phyloP scores from a whole-genome alignment of 345 rosid genomes.

The Nasturtium officinale region DNA sequence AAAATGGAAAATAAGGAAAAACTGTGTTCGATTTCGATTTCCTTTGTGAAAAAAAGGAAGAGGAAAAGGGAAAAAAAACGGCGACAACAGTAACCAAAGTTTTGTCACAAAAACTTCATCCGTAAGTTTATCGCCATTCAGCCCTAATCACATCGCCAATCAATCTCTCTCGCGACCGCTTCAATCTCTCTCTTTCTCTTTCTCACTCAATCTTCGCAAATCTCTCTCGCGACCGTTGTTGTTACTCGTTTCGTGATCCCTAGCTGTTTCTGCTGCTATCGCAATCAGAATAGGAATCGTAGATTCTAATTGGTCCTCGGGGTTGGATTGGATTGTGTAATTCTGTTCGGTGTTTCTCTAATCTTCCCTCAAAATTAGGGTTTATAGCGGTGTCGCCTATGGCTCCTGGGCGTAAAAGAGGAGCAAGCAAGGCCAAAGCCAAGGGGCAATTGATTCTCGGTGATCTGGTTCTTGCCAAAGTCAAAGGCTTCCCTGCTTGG shows the following conservation, averaged over 20 bases:
- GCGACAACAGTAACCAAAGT: conserved; percentile 36
- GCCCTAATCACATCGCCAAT: conserved; percentile 37
- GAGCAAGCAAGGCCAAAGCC: conserved; percentile 69
- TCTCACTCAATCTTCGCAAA: too few relatives aligned
- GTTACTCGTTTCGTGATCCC: neutral
- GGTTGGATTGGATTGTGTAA: conserved; percentile 16
- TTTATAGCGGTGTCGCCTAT: conserved; percentile 47
- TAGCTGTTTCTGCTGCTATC: conserved; percentile 9
- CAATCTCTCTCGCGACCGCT: conserved; percentile 26
- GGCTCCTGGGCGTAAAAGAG: conserved; percentile 92
- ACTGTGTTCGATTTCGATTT: conserved; percentile 24
- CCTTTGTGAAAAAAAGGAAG: neutral
- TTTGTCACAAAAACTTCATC: neutral
- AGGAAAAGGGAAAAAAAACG: conserved; percentile 24
- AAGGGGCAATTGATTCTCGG: conserved; percentile 80
- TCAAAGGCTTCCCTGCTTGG: conserved; percentile 99
- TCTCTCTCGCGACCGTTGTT: conserved; percentile 11
- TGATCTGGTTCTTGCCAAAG: conserved; percentile 99
- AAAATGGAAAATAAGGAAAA: neutral
- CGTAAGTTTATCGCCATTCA: conserved; percentile 13
- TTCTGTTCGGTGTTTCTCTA: neutral
- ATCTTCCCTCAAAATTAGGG: conserved; percentile 40
- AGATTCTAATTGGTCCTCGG: neutral
- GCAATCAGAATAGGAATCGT: conserved; percentile 3
- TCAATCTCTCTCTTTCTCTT: conserved; percentile 11